Percentiles rank a stretch among this genome's conserved stretches.
These are phyloP conservation scores for Fusarium sp. DNA, from an alignment of 2,329 filamentous ascomycete genomes.

Conservation along the genomic window DNA sequence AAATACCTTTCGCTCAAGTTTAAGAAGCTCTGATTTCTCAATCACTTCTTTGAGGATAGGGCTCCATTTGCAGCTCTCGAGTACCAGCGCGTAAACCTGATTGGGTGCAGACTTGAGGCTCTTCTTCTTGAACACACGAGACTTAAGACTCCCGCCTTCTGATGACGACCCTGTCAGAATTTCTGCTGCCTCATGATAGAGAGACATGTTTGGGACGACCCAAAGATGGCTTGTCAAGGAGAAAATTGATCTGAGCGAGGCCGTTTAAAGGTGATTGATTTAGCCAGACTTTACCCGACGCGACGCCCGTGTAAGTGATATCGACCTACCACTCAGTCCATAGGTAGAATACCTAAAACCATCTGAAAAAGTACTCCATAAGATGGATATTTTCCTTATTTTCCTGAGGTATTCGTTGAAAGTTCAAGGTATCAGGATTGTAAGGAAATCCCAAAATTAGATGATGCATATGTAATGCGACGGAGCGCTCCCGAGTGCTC, in stretches of 20 bases:
- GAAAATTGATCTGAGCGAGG: conserved; percentile 31
- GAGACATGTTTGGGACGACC: conserved; percentile 72
- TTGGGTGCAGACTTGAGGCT: conserved; percentile 79
- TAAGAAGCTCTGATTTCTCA: conserved; percentile 79
- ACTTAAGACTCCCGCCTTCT: conserved; percentile 84
- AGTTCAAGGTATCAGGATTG: too few relatives aligned
- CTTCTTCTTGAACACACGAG: conserved; percentile 81
- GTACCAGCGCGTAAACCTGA: conserved; percentile 87
- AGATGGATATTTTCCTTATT: too few relatives aligned
- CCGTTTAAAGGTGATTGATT: conserved; percentile 1
- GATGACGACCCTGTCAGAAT: conserved; percentile 69
- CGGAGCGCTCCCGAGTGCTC: too few relatives aligned
- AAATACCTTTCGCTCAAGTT: conserved; percentile 82
- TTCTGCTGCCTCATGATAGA: conserved; percentile 90
- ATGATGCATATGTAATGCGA: too few relatives aligned
- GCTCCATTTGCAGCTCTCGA: conserved; percentile 93
- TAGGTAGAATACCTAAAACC: too few relatives aligned
- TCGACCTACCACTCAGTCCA: too few relatives aligned
- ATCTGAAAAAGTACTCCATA: too few relatives aligned
- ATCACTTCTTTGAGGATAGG: conserved; percentile 87
- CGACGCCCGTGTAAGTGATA: conserved; percentile 21
- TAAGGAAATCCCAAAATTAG: too few relatives aligned
- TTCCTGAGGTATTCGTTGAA: too few relatives aligned
- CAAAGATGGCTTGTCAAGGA: conserved; percentile 9
- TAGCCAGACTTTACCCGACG: conserved; percentile 35